phyloP scores from a whole-genome alignment of 1,284 basidiomycete species.

The Apiotrichum veenhuisii region DNA sequence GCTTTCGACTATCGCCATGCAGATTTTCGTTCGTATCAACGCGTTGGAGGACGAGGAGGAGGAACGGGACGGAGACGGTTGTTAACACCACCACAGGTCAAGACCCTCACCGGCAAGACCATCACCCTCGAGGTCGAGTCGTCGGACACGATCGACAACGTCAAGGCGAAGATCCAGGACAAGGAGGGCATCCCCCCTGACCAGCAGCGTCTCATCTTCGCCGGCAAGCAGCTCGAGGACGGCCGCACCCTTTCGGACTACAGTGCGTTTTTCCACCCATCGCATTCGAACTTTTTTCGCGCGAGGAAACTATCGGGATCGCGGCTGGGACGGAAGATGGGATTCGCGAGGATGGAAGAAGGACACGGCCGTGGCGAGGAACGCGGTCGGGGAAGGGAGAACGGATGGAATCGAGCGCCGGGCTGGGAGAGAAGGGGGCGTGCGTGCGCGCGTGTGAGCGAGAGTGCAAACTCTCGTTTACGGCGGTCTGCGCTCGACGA shows the following conservation, averaged over 20 bases:
- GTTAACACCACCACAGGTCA: conserved; percentile 24
- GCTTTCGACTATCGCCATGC: conserved; percentile 1
- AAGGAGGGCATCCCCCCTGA: conserved; percentile 78
- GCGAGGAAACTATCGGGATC: conserved; percentile 2
- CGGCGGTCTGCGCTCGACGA: too few species aligned
- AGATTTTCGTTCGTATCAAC: conserved; percentile 6
- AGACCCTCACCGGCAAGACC: conserved; percentile 56
- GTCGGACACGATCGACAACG: conserved; percentile 61
- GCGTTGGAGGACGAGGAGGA: too few species aligned
- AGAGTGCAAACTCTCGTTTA: too few species aligned
- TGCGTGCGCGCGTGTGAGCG: background rate
- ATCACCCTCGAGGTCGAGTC: conserved; percentile 60
- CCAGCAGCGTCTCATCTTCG: conserved; percentile 91
- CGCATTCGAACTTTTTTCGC: too few species aligned
- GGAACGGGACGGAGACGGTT: background rate
- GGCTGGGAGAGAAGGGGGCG: background rate
- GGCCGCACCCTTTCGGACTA: conserved; percentile 91
- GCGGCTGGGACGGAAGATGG: background rate
- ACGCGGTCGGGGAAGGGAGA: background rate
- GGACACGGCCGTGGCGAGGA: background rate
- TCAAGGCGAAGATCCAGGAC: conserved; percentile 59
- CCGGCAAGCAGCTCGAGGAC: conserved; percentile 94
- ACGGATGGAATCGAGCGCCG: background rate
- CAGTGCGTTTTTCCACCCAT: conserved; percentile 55
- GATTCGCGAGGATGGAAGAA: background rate